These are phyloP conservation scores for Geosmithia putterillii DNA, from an alignment of 2,329 filamentous ascomycete genomes.

Conservation along the genomic window DNA sequence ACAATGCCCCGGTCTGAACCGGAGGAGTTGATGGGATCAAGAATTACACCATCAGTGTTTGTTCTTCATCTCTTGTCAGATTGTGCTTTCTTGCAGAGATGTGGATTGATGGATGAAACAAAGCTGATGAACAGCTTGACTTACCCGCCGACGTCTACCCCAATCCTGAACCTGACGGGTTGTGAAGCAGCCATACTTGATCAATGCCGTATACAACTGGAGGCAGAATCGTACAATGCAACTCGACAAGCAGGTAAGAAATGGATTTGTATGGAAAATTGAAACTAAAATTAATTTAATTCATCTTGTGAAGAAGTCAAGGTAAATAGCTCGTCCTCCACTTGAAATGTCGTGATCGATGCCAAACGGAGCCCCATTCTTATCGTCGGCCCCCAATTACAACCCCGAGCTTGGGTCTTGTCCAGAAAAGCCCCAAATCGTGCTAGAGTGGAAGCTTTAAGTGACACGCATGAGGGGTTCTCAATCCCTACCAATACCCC, in stretches of 20 bases:
- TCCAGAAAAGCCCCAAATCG: too few species aligned
- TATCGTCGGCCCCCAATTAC: too few species aligned
- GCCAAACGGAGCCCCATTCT: too few species aligned
- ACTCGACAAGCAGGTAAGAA: not conserved
- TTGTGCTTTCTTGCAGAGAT: not conserved
- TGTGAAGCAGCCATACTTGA: not conserved
- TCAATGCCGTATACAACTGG: not conserved
- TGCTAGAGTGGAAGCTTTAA: too few species aligned
- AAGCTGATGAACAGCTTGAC: too few species aligned
- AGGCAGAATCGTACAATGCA: not conserved
- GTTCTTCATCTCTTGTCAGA: constrained; percentile 16
- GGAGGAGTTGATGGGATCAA: constrained; percentile 24
- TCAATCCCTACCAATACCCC: too few species aligned
- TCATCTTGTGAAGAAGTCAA: too few species aligned
- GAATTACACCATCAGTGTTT: constrained; percentile 39
- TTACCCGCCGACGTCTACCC: not conserved
- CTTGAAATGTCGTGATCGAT: too few species aligned
- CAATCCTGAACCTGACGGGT: not conserved
- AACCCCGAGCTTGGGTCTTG: too few species aligned
- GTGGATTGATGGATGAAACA: not conserved
- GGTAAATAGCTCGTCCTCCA: too few species aligned
- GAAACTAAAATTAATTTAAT: not conserved
- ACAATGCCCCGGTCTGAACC: constrained; percentile 28
- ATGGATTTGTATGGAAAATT: not conserved
- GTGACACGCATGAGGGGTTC: too few species aligned